Base-by-base conservation (phyloP, 2,329 filamentous ascomycete genomes). In the Reticulascus tulasneorum region DNA sequence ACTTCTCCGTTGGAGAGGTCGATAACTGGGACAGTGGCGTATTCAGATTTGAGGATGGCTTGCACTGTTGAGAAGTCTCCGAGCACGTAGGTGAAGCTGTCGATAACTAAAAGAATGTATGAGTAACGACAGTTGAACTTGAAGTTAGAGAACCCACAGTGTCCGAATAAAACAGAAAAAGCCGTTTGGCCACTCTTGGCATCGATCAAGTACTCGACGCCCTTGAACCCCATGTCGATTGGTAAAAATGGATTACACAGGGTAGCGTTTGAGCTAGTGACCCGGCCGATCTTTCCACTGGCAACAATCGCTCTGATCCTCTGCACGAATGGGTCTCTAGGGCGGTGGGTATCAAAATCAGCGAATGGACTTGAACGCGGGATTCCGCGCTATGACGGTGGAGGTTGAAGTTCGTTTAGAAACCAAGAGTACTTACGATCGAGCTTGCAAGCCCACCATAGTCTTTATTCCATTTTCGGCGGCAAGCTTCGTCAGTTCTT, bases 381-480 rank as follows among this genome's bases (percentile, higher is more conserved):
- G n/a, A n/a, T n/a, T n/a, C n/a, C n/a, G n/a, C n/a, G n/a, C n/a
- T n/a, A n/a, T n/a, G n/a, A n/a, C n/a, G n/a, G n/a, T n/a, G n/a
- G n/a, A n/a, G n/a, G n/a, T n/a, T n/a, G n/a, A n/a, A n/a, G n/a
- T n/a, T n/a, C n/a, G n/a, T n/a, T n/a, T n/a, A n/a, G n/a, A n/a
- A n/a, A n/a, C n/a, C n/a, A n/a, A n/a, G n/a, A n/a, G n/a, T n/a
- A n/a, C n/a, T n/a, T n/a, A n/a, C n/a, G n/a, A n/a, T n/a, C 65
- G 55, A 3, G 58, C 66, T 48, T 77, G 72, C 5, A 73, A 38
- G 3, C 71, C 71, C 4, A 75, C 58, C 17, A 69, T 53, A 1
- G 66, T 75, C 30, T 54, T 58, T 9, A 66, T 55, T 1, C 59
- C 58, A 19, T 62, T 63, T 16, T 51, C 35, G 28, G 59, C 54